Conservation (phyloP, 768 basidiomycete species). For the Thelephora ganbajun region DNA sequence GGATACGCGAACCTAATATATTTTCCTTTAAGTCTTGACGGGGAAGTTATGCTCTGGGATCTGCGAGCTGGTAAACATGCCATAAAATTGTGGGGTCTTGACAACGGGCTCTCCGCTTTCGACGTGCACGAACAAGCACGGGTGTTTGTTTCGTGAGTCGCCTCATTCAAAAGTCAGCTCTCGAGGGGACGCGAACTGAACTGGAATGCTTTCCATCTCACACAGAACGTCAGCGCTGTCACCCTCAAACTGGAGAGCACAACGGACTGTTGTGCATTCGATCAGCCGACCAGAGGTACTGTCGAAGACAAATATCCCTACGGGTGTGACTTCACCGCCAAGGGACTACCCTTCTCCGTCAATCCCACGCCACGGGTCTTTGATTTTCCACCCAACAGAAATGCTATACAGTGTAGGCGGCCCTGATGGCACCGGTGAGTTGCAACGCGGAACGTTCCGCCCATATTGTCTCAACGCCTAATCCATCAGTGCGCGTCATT, state of each 20-base stretch:
- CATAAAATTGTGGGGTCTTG: slow-evolving; percentile 45
- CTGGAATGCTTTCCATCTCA: slow-evolving; percentile 4
- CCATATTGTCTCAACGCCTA: slow-evolving; percentile 5
- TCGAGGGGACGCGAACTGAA: neutral
- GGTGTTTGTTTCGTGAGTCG: slow-evolving; percentile 73
- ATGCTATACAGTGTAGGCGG: slow-evolving; percentile 71
- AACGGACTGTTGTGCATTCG: slow-evolving; percentile 48
- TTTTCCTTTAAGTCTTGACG: slow-evolving; percentile 49
- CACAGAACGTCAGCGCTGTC: slow-evolving; percentile 46
- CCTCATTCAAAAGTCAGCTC: neutral
- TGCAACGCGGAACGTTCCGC: neutral
- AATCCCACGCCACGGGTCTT: slow-evolving; percentile 46
- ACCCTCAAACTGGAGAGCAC: slow-evolving; percentile 48
- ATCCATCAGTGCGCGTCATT: slow-evolving; percentile 34
- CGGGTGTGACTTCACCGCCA: slow-evolving; percentile 43
- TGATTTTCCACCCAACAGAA: slow-evolving; percentile 76
- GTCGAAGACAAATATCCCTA: slow-evolving; percentile 34
- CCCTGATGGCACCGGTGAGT: slow-evolving; percentile 45
- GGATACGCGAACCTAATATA: neutral
- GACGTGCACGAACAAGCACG: slow-evolving; percentile 76
- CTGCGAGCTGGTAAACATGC: slow-evolving; percentile 50
- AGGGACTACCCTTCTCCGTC: slow-evolving; percentile 41
- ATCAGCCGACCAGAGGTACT: slow-evolving; percentile 27
- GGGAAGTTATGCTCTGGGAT: slow-evolving; percentile 88
- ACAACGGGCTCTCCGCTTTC: slow-evolving; percentile 66